Evolutionary conservation across 768 basidiomycete species (phyloP), one percentile per base, ranked within the genome.

Genomic region (Amanita jacksonii): DNA sequence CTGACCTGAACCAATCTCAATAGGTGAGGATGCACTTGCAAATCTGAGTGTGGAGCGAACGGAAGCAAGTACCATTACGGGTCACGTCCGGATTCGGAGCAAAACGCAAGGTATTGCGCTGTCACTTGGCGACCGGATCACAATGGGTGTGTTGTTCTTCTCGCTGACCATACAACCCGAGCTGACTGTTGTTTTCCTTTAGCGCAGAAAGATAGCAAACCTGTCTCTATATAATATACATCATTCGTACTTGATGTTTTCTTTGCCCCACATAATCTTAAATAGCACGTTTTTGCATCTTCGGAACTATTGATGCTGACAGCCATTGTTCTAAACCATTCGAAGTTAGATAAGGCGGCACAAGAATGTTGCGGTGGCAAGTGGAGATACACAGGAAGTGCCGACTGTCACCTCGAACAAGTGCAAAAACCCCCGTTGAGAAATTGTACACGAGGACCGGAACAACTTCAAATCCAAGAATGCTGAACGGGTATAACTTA

Each of bases 81-180:
- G 94, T 0, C 93, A 98, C 62, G 90, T 98, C 7, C 79, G 94
- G 41, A 97, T 98, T 57, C 77, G 94, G 46, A 91, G 88, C 58
- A 97, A 98, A 68, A 97, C 94, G 18, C 94, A 98, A 61, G 94
- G 94, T 42, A 97, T 98, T 49, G 94, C 94, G 1, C 69, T 97
- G 49, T 89, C 87, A 13, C 62, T 99, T 49, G 94, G 90, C n/a
- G 91, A 93, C 62, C 73, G 81, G 55, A 90, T 91, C 55, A 89
- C 74, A 36, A 74, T 75, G 72, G 68, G 74, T 74, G 45, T 42
- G 65, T 62, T n/a, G 15, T 35, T 33, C 25, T 19, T 28, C 13
- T 19, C 16, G 31, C 15, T 8, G 5, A 23, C 12, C 33, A 23
- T 34, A 46, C 18, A 41, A 20, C 8, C 18, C 19, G 43, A 24